A percentile compares a stretch with the other conserved stretches of the same genome.
These are phyloP conservation scores for Piromyces sp. DNA, from an alignment of 192 early-diverging fungal species.

Conservation along the genomic window DNA sequence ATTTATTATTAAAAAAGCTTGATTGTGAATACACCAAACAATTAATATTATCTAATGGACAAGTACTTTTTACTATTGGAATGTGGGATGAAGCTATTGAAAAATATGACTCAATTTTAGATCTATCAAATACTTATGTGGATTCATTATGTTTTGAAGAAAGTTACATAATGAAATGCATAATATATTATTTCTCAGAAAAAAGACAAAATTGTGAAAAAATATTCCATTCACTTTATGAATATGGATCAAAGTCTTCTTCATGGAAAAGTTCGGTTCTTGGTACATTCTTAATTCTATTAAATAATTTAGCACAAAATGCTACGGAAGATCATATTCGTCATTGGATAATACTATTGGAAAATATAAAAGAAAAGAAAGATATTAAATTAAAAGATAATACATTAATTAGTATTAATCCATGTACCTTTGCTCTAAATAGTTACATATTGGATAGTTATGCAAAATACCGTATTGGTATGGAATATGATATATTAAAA, in stretches of 20 bases:
- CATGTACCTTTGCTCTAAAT: neutral
- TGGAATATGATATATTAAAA: neutral
- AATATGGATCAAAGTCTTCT: neutral
- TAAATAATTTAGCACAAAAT: neutral
- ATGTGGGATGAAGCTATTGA: slow-evolving; percentile 10
- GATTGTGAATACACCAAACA: slow-evolving; percentile 10
- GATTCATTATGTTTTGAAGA: slow-evolving; percentile 11
- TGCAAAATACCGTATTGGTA: neutral
- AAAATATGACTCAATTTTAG: slow-evolving; percentile 8
- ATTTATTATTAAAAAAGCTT: slow-evolving; percentile 3
- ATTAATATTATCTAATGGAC: slow-evolving; percentile 6
- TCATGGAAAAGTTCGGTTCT: neutral
- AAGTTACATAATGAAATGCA: slow-evolving; percentile 9
- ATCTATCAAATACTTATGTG: slow-evolving; percentile 11
- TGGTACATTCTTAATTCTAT: neutral
- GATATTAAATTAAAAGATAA: neutral
- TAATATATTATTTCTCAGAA: slow-evolving; percentile 6
- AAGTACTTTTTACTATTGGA: slow-evolving; percentile 18
- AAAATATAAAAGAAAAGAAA: neutral
- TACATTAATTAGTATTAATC: neutral
- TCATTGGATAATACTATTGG: neutral
- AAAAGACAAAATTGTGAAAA: neutral
- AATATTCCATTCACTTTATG: neutral
- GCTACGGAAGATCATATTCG: neutral
- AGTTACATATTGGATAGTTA: neutral